Evolutionary conservation across 148 eudicot genomes (phyloP).

Genomic region (Polygonum aviculare): DNA sequence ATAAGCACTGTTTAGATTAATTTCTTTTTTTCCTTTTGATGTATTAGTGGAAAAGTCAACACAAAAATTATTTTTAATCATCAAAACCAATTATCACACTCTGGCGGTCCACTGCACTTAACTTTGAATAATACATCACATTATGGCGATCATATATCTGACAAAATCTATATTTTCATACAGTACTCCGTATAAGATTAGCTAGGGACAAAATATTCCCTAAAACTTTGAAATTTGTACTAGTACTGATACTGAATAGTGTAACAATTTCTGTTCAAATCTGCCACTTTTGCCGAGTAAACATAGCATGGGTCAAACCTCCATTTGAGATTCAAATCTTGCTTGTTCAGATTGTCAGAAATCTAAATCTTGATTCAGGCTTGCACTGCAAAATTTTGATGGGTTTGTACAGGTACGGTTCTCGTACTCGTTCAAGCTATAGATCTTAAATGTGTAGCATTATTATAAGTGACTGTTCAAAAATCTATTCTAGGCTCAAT

Average conservation of each 20-base stretch:
- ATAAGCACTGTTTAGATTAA: too few relatives aligned
- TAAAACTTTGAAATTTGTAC: neutral
- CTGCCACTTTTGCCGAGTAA: neutral
- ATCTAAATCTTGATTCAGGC: constrained; percentile 3
- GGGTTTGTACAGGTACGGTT: constrained; percentile 6
- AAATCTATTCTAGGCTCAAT: too few relatives aligned
- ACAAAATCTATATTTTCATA: neutral
- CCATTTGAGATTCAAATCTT: neutral
- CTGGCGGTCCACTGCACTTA: constrained; percentile 4
- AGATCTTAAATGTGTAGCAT: neutral
- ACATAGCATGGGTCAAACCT: neutral
- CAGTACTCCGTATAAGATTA: neutral
- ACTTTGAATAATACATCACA: neutral
- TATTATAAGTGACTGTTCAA: neutral
- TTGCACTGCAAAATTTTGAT: neutral
- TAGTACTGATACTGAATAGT: too few relatives aligned
- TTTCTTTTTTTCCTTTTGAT: neutral
- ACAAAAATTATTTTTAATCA: neutral
- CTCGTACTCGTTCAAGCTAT: constrained; percentile 3
- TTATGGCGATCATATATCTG: neutral
- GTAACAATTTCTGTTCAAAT: neutral
- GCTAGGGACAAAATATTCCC: too few relatives aligned
- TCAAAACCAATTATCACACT: constrained; percentile 1
- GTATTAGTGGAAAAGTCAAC: neutral
- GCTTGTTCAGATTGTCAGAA: constrained; percentile 1